Evolutionary conservation across 78 protist species (phyloP).

Genomic region (Dictyostelium capitatum): DNA sequence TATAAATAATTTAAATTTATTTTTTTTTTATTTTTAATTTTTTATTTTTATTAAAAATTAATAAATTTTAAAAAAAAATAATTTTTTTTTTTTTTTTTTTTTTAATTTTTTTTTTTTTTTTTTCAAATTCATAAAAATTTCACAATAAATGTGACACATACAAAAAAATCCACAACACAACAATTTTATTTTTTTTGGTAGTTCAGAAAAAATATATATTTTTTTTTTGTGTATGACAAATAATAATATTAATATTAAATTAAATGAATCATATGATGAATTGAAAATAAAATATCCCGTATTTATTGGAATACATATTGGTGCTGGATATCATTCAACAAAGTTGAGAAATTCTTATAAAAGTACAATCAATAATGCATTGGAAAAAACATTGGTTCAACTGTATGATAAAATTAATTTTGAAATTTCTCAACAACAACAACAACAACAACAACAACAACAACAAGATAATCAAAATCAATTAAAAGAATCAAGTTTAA

Average conservation of each 20-base stretch:
- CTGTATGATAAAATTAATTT: slow-evolving; percentile 9
- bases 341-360: slow-evolving; percentile 35
- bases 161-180: too few relatives aligned
- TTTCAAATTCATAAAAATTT: not conserved
- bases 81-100: not conserved
- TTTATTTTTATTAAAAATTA: too few relatives aligned
- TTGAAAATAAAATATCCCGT: slow-evolving; percentile 29
- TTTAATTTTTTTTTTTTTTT: not conserved
- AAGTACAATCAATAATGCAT: slow-evolving; percentile 16
- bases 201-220: not conserved
- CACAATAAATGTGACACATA: too few relatives aligned
- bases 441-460: not conserved
- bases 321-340: slow-evolving; percentile 77
- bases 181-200: too few relatives aligned
- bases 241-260: not conserved
- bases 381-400: not conserved
- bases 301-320: slow-evolving; percentile 77
- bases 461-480: not conserved
- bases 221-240: not conserved
- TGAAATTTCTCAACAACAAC: not conserved
- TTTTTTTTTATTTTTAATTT: too few relatives aligned
- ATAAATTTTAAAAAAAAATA: not conserved
- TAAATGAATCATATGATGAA: not conserved
- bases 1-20: too few relatives aligned
- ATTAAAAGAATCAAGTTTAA: not conserved